Base-by-base conservation (phyloP, 2,329 filamentous ascomycete genomes). In the Apiospora saccharicola region DNA sequence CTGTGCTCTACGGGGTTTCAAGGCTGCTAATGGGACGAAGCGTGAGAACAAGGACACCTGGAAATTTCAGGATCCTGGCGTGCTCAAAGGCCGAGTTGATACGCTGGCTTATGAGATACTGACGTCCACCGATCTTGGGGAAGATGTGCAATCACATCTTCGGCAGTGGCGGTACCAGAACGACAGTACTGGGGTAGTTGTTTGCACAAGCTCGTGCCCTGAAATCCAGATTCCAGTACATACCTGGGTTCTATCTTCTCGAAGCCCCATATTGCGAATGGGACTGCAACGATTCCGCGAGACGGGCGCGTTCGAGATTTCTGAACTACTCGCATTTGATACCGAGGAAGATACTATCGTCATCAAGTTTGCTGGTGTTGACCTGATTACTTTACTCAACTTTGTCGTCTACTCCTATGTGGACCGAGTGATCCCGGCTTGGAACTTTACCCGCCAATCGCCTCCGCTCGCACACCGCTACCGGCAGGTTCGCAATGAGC, bases 351-450 rank as follows among this genome's bases (percentile, higher is more conserved):
- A 87, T 7, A 88, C 86, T 64, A 83, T 86, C 0, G 72, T 91
- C 13, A 78, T 98, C 26, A 88, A 89, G 0, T 92, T 98, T 70
- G 84, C 90, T 26, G 88, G 88, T 14, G 82, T 96, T 16, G 95
- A 98, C 79, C 87, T 96, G 49, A 85, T 97, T 46, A 92, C 94
- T 0, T 79, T 98, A 8, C 84, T 98, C 72, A 96, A 98, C 76
- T 77, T 98, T 13, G 89, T 93, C 0, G 85, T 96, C 13, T 98
- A 94, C 77, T 80, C 92, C 10, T 98, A 98, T 80, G 92, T 91
- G 7, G 96, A 98, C 79, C 86, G 86, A 4, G 84, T 95, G 22
- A 87, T 98, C 44, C 94, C 96, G 73, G 93, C 95, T 24, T 98
- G 96, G 96, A 93, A 95, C 75, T 91, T 93, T 74, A 92, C 92